Evolutionary conservation across 2,329 filamentous ascomycete genomes (phyloP), one percentile per base, ranked within the genome.

Genomic region (Trichophaea hybrida): DNA sequence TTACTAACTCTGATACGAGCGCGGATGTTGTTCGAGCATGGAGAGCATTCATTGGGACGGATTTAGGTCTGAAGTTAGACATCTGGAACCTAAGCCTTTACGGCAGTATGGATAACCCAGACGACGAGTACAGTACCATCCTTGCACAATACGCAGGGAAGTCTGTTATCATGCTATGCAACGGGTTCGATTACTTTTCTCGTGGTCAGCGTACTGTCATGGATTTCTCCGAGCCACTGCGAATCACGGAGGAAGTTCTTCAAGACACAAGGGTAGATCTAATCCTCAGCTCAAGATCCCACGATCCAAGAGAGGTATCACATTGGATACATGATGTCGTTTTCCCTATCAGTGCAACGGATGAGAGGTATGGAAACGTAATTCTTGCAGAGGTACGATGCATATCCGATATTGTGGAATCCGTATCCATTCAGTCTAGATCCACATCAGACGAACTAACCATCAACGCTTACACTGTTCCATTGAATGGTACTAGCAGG

Each of bases 81-180:
- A 44, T 63, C 5, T 63, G 61, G 61, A 63, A 63, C 46, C 33
- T 63, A 35, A 63, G 61, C 32, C 53, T 63, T 2, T 62, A 63
- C 48, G 61, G 59, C 6, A 59, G 53, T 15, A 57, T 63, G 7
- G 49, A 54, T 13, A 61, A 55, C 50, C 59, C 59, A 4, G 35
- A 53, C 10, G 38, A 43, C n/a, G 38, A 43, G 10, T 10, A 10
- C 38, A 15, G 38, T 43, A 62, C 60, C 1, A 43, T 63, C 3
- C 49, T 63, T 6, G 48, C 59, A 38, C 57, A 61, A 32, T 63
- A 63, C 35, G 50, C 54, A 31, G 61, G 61, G 12, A 59, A 59
- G n/a, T 57, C 61, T 6, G 31, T 63, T 12, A 54, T 63, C 48
- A 51, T 63, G 1, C 60, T 61, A 12, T 56, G 40, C 6, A 63